These are phyloP conservation scores for Epichloe gansuensis DNA, from an alignment of 2,329 filamentous ascomycete genomes.

Conservation along the genomic window DNA sequence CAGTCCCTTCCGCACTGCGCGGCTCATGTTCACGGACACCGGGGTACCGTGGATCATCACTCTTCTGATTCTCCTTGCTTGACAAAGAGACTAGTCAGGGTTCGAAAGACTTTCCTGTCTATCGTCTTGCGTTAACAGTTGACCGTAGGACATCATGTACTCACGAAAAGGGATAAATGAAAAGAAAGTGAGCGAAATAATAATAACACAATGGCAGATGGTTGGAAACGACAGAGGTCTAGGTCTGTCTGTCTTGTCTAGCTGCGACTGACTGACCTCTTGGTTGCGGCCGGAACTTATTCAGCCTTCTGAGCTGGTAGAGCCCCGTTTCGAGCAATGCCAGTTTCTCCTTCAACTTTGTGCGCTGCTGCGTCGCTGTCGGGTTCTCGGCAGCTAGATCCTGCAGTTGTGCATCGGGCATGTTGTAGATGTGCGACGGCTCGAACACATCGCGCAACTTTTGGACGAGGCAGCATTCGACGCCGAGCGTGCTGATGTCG, in stretches of 20 bases:
- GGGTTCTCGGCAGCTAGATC: constrained; percentile 13
- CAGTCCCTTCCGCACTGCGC: no score
- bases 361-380: neutral
- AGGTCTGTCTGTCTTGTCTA: neutral
- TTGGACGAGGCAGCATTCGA: constrained; percentile 11
- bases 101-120: neutral
- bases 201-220: neutral
- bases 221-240: no score
- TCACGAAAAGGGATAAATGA: neutral
- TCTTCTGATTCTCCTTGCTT: neutral
- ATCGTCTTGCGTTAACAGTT: neutral
- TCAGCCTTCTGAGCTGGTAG: neutral
- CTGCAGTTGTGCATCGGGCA: constrained; percentile 9
- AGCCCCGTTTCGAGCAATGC: neutral
- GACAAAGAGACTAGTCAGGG: neutral
- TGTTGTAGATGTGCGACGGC: constrained; percentile 9
- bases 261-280: neutral
- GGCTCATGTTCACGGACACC: no score
- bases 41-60: no score
- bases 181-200: no score
- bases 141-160: neutral
- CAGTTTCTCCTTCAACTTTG: neutral
- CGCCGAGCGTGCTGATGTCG: constrained; percentile 13
- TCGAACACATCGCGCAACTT: constrained; percentile 10
- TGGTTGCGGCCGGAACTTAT: neutral